Evolutionary conservation across 116 monocot genomes (phyloP).

Genomic region (Papilionanthe hybrid): DNA sequence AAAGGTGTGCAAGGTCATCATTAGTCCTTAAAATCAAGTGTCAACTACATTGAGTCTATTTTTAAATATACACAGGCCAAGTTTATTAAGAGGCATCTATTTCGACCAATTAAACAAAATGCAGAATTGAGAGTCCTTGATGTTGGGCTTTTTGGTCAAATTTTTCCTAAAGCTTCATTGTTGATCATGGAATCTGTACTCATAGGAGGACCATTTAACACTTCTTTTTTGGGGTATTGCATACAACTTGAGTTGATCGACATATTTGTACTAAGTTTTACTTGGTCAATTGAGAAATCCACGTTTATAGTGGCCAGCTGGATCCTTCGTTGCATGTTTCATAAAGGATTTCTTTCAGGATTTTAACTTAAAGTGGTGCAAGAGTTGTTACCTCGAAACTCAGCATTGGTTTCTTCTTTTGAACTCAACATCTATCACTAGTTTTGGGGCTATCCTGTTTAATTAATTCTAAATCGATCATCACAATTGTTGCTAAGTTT

Average conservation of each 20-base stretch:
- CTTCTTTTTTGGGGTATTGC: not conserved
- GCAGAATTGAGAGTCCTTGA: not conserved
- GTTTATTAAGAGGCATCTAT: too few relatives aligned
- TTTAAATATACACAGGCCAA: not conserved
- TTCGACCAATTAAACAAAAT: too few relatives aligned
- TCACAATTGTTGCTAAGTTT: too few relatives aligned
- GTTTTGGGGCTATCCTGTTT: too few relatives aligned
- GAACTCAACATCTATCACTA: too few relatives aligned
- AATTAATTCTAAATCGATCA: too few relatives aligned
- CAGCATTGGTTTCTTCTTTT: too few relatives aligned
- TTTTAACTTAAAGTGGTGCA: too few relatives aligned
- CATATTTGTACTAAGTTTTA: not conserved
- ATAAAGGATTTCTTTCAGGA: too few relatives aligned
- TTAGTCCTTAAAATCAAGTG: not conserved
- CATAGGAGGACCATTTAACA: not conserved
- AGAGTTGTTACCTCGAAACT: too few relatives aligned
- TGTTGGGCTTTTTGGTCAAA: not conserved
- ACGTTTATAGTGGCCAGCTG: not conserved
- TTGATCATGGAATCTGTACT: not conserved
- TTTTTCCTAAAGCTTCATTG: not conserved
- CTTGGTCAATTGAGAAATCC: not conserved
- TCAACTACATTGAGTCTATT: not conserved
- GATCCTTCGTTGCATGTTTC: not conserved
- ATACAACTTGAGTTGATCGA: not conserved
- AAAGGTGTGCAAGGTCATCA: not conserved